These are phyloP conservation scores for Clavaria fumosa DNA, from an alignment of 768 basidiomycete species.

Conservation along the genomic window DNA sequence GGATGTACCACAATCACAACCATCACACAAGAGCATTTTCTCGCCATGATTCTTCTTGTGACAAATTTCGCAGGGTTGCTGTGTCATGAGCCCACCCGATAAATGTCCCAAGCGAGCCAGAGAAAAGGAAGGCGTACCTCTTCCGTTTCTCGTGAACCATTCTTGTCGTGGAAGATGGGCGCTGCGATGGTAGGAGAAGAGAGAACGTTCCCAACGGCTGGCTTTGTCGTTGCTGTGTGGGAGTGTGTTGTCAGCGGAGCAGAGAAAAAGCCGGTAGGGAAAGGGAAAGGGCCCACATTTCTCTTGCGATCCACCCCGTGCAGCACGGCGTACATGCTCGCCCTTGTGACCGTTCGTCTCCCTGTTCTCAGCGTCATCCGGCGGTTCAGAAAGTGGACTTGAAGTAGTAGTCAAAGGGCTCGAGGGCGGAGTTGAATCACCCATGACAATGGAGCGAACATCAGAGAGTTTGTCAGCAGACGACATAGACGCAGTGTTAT, in stretches of 20 bases:
- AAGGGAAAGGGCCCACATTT: conserved; percentile 22
- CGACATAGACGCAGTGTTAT: conserved; percentile 37
- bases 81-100: no score
- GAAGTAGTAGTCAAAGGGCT: conserved; percentile 68
- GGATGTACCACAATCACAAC: conserved; percentile 58
- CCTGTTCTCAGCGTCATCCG: conserved; percentile 56
- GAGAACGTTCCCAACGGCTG: conserved; percentile 14
- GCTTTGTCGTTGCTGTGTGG: conserved; percentile 23
- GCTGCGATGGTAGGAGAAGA: conserved; percentile 25
- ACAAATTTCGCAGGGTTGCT: conserved; percentile 91
- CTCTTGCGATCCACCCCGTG: conserved; percentile 37
- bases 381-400: conserved; percentile 65
- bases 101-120: no score
- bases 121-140: conserved; percentile 39
- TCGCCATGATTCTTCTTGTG: conserved; percentile 76
- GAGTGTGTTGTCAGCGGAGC: conserved; percentile 6
- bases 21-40: conserved; percentile 86
- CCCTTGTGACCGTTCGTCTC: conserved; percentile 32
- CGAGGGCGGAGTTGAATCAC: conserved; percentile 44
- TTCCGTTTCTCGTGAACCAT: conserved; percentile 29
- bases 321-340: conserved; percentile 34
- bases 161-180: conserved; percentile 34
- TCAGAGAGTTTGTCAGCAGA: conserved; percentile 25
- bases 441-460: conserved; percentile 23
- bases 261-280: conserved; percentile 1